Conservation (phyloP, 208 protist genomes). For the Leishmania amazonensis region DNA sequence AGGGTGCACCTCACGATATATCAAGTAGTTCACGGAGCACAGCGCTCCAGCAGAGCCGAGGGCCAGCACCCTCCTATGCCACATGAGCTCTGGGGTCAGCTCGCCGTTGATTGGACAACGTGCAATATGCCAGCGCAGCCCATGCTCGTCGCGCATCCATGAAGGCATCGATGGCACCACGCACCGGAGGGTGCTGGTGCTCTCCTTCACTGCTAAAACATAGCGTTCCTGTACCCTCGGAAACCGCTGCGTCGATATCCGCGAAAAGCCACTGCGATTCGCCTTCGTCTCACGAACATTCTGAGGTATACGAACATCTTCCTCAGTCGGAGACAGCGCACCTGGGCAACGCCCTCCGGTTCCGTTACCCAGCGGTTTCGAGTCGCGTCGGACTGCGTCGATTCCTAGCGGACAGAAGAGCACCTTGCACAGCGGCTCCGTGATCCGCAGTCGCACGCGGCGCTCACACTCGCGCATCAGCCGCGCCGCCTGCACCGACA, state of each 20-base stretch:
- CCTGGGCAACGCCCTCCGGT: not conserved
- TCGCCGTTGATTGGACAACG: not conserved
- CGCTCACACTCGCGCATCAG: conserved; percentile 21
- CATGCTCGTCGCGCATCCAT: conserved; percentile 11
- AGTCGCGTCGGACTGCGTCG: not conserved
- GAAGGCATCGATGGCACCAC: conserved; percentile 7
- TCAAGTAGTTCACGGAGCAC: not conserved
- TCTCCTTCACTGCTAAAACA: not conserved
- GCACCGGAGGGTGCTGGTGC: not conserved
- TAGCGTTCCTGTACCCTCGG: not conserved
- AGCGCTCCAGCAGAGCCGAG: conserved; percentile 15
- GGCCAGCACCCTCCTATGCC: not conserved
- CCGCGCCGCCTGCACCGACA: conserved; percentile 24
- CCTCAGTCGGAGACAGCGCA: no score
- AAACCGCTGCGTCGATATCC: not conserved
- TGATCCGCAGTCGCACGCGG: not conserved
- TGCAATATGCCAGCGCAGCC: conserved; percentile 12
- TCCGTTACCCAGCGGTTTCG: not conserved
- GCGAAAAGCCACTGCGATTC: not conserved
- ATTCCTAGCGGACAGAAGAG: conserved; percentile 7
- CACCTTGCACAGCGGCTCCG: not conserved
- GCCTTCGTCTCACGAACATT: not conserved
- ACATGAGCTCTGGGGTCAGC: not conserved
- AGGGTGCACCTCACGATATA: conserved; percentile 9
- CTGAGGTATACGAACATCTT: not conserved